These are phyloP conservation scores for Calonectria ilicicola DNA, from an alignment of 2,329 filamentous ascomycete species.

Conservation along the genomic window DNA sequence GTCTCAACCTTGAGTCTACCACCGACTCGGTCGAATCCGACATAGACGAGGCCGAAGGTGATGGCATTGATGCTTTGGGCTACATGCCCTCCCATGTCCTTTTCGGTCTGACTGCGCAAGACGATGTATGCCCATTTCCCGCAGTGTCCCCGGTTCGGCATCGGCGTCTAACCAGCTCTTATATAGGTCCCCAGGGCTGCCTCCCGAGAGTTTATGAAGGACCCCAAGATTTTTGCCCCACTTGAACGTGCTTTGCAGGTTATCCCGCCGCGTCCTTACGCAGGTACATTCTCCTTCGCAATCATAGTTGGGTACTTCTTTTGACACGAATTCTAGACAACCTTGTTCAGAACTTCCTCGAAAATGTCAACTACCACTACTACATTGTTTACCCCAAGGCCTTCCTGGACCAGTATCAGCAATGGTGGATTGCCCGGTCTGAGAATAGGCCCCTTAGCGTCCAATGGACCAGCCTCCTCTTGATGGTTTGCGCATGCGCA, in stretches of 20 bases:
- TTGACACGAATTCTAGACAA: slow-evolving; percentile 43
- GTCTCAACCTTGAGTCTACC: slow-evolving; percentile 30
- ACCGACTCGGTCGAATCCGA: slow-evolving; percentile 34
- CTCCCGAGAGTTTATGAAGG: slow-evolving; percentile 37
- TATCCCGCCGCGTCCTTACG: slow-evolving; percentile 49
- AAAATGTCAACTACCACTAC: slow-evolving; percentile 53
- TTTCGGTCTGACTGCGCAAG: slow-evolving; percentile 39
- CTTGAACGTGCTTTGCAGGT: slow-evolving; percentile 47
- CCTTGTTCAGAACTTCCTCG: slow-evolving; percentile 53
- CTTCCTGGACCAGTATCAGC: slow-evolving; percentile 51
- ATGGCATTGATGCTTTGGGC: slow-evolving; percentile 50
- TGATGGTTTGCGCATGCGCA: slow-evolving; percentile 53
- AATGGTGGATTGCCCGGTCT: slow-evolving; percentile 49
- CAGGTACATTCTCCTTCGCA: slow-evolving; percentile 42
- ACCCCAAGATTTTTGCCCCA: slow-evolving; percentile 42
- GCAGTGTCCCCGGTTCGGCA: neutral
- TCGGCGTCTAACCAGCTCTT: neutral
- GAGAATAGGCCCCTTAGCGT: slow-evolving; percentile 47
- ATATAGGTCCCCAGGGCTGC: slow-evolving; percentile 25
- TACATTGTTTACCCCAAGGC: slow-evolving; percentile 52
- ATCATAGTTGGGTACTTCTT: neutral
- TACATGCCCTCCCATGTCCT: slow-evolving; percentile 50
- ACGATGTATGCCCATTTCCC: slow-evolving; percentile 38
- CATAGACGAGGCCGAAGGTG: slow-evolving; percentile 40
- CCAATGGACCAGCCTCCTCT: slow-evolving; percentile 53